Evolutionary conservation across 2,329 filamentous ascomycete genomes (phyloP).

Genomic region (Epichloe typhina): DNA sequence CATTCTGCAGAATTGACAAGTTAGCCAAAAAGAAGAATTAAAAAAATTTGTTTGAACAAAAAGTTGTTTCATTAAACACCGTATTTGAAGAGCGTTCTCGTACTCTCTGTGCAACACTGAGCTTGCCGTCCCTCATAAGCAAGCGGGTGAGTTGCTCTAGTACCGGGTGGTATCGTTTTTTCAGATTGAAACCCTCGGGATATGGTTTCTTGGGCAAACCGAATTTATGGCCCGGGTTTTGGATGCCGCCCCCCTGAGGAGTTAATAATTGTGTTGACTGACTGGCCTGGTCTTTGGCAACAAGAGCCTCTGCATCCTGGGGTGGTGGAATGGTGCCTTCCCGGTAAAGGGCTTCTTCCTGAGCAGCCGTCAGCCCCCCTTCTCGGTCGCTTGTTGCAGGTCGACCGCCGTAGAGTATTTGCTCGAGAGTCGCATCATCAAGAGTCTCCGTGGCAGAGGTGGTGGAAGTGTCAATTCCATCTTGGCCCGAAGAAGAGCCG

Average conservation of each 20-base stretch:
- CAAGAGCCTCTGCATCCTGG: slow-evolving; percentile 18
- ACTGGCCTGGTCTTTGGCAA: slow-evolving; percentile 12
- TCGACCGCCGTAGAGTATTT: slow-evolving; percentile 24
- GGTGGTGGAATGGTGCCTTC: slow-evolving; percentile 27
- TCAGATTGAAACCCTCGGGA: slow-evolving; percentile 48
- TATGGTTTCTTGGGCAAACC: slow-evolving; percentile 55
- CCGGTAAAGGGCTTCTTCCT: slow-evolving; percentile 30
- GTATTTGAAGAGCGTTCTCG: neutral
- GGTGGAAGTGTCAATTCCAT: neutral
- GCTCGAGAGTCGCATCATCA: slow-evolving; percentile 23
- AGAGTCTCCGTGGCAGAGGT: slow-evolving; percentile 11
- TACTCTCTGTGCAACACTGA: slow-evolving; percentile 81
- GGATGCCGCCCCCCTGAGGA: slow-evolving; percentile 9
- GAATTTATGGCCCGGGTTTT: slow-evolving; percentile 59
- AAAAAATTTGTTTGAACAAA: neutral
- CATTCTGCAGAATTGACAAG: slow-evolving; percentile 44
- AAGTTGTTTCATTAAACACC: neutral
- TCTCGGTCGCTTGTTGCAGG: slow-evolving; percentile 15
- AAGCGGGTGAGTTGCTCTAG: slow-evolving; percentile 80
- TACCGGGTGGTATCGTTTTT: slow-evolving; percentile 74
- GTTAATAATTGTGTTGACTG: slow-evolving; percentile 8
- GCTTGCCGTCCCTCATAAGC: slow-evolving; percentile 84
- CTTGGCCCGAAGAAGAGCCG: neutral
- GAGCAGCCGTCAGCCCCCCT: slow-evolving; percentile 26
- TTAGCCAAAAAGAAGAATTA: slow-evolving; percentile 2